Evolutionary conservation across 306 rosid species (phyloP).

Genomic region (Canavalia gladiata): DNA sequence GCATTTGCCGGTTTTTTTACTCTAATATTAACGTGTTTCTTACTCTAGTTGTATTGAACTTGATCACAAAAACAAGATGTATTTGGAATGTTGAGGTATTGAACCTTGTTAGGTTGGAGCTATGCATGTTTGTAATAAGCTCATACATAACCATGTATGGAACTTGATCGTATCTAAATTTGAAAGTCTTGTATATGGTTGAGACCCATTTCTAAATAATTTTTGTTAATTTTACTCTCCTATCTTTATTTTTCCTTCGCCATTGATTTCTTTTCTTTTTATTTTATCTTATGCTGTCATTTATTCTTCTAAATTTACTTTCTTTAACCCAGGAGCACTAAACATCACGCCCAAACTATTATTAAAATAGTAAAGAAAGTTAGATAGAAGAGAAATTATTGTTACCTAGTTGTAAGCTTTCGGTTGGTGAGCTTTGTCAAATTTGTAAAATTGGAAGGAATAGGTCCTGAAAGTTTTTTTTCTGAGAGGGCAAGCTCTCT

Average conservation of each 20-base stretch:
- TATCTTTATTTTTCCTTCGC: too few species aligned
- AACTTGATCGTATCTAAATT: background rate
- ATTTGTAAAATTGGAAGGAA: conserved; percentile 45
- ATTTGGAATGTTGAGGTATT: background rate
- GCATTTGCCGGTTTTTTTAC: background rate
- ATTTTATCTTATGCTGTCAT: too few species aligned
- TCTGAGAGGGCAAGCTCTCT: background rate
- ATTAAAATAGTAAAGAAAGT: too few species aligned
- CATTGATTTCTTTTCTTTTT: too few species aligned
- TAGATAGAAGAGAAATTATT: conserved; percentile 32
- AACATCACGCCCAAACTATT: too few species aligned
- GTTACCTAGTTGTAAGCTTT: conserved; percentile 18
- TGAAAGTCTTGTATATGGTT: background rate
- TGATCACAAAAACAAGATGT: background rate
- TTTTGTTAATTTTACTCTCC: too few species aligned
- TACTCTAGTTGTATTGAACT: background rate
- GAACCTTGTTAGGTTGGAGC: background rate
- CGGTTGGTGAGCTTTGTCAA: conserved; percentile 40
- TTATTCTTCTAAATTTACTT: too few species aligned
- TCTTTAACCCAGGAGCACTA: too few species aligned
- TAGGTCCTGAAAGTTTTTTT: conserved; percentile 42
- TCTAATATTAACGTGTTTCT: background rate
- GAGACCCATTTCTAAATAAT: background rate
- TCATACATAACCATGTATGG: background rate
- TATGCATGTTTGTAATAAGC: background rate